phyloP scores from a whole-genome alignment of 1,284 basidiomycete genomes.

The Ustilago sp. region DNA sequence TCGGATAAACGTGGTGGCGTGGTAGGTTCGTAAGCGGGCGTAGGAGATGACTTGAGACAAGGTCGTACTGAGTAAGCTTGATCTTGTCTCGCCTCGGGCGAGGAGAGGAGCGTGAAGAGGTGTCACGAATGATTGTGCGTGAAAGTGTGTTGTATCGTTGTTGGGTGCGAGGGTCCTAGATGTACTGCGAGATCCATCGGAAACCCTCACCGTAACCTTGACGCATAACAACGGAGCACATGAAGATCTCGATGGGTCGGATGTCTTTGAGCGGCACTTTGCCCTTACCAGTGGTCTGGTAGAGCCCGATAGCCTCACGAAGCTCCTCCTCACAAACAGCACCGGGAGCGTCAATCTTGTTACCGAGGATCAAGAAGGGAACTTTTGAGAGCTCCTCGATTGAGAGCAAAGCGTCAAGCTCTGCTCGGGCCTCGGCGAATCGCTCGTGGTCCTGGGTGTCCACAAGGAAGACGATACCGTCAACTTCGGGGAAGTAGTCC shows the following conservation, averaged over 20 bases:
- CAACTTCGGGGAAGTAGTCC: constrained; percentile 99
- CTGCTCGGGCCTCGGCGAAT: constrained; percentile 93
- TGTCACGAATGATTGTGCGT: not conserved
- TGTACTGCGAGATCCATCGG: constrained; percentile 98
- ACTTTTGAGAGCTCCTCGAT: constrained; percentile 88
- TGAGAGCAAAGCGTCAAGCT: constrained; percentile 91
- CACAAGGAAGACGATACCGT: constrained; percentile 98
- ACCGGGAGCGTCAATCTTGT: constrained; percentile 99
- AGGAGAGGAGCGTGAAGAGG: not conserved
- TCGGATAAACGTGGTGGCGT: constrained; percentile 1
- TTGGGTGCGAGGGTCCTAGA: constrained; percentile 11
- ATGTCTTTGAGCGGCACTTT: constrained; percentile 97
- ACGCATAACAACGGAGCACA: constrained; percentile 99
- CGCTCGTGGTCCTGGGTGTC: constrained; percentile 97
- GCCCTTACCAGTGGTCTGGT: constrained; percentile 99
- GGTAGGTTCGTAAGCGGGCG: not conserved
- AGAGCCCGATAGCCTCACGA: constrained; percentile 92
- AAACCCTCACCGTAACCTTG: constrained; percentile 99
- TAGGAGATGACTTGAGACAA: not conserved
- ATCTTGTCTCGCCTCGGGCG: not conserved
- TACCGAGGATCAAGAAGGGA: constrained; percentile 97
- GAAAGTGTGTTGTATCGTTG: not conserved
- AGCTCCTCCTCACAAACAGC: constrained; percentile 98
- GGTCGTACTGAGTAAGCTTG: not conserved
- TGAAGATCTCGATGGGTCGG: constrained; percentile 98